Evolutionary conservation across 805 yeast genomes (phyloP), one percentile per base, ranked within the genome.

Genomic region (Blastobotrys chiropterorum): DNA sequence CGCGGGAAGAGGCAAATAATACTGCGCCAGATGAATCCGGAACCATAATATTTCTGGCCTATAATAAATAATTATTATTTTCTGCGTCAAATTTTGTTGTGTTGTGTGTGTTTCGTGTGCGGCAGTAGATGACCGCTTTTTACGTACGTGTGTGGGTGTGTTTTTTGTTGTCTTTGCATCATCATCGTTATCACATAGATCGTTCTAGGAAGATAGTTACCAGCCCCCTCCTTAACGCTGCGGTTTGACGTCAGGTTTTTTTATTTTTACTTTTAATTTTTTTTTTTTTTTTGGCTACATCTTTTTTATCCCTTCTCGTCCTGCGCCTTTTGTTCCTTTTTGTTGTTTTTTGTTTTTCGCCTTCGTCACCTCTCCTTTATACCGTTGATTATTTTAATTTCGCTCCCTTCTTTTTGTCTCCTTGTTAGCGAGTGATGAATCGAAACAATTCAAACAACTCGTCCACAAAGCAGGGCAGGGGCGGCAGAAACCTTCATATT

Each of bases 401-500:
- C 20, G 19, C 20, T 16, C 43, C 43, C 43, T 40, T 16, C 43
- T 40, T 19, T 19, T 40, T 16, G 8, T 15, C 43, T 16, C 43
- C 43, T 42, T 17, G 46, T 26, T 21, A 20, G 38, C 34, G 19
- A 15, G 14, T 11, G 8, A 14, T 20, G 30, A 14, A 20, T 14
- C 26, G 16, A 6, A 19, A 43, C 38, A 19, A 30, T 22, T 21
- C 31, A 21, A 22, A 15, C 46, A 30, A 19, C 19, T 19, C 16
- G 43, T 26, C 34, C 34, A 40, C 16, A 15, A 40, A 40, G 20
- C 43, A 40, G 16, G 43, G 43, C 43, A n/a, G 41, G 38, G 54
- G 53, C 46, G 64, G 66, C 40, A 78, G 78, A 59, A 81, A 80
- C 55, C 75, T 94, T 54, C 95, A 90, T 70, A 90, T 92, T 58